phyloP scores from a whole-genome alignment of 768 basidiomycete species.

The Phaeotremella fagi region DNA sequence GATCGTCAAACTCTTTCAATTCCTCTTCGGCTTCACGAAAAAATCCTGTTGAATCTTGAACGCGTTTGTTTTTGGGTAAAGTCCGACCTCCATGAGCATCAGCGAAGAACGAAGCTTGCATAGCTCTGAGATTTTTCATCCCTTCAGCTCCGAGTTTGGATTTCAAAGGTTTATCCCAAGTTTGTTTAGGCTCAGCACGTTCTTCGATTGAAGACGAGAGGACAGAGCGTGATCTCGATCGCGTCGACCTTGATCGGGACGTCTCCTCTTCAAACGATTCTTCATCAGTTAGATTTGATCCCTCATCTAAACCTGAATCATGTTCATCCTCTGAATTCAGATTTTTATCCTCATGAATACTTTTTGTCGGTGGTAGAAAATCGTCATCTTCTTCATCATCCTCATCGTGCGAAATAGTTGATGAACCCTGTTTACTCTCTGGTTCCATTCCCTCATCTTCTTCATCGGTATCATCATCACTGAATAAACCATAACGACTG shows the following conservation, averaged over 20 bases:
- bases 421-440: neutral
- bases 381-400: conserved; percentile 25
- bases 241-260: neutral
- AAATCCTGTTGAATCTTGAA: conserved; percentile 22
- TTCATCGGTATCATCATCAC: conserved; percentile 35
- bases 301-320: conserved; percentile 23
- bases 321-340: conserved; percentile 6
- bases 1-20: conserved; percentile 25
- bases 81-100: too few species aligned
- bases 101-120: conserved; percentile 44
- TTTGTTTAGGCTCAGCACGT: too few species aligned
- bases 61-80: conserved; percentile 10
- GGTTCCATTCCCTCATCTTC: conserved; percentile 6
- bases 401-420: conserved; percentile 14
- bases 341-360: conserved; percentile 9
- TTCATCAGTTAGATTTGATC: neutral
- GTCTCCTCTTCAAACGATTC: neutral
- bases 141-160: conserved; percentile 30
- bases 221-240: neutral
- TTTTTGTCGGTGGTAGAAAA: conserved; percentile 25
- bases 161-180: conserved; percentile 31
- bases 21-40: conserved; percentile 48
- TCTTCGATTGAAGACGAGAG: conserved; percentile 2
- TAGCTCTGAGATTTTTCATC: conserved; percentile 39
- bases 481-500: conserved; percentile 47